phyloP scores from a whole-genome alignment of 2,329 filamentous ascomycete genomes.

The Coniochaeta pulveracea region DNA sequence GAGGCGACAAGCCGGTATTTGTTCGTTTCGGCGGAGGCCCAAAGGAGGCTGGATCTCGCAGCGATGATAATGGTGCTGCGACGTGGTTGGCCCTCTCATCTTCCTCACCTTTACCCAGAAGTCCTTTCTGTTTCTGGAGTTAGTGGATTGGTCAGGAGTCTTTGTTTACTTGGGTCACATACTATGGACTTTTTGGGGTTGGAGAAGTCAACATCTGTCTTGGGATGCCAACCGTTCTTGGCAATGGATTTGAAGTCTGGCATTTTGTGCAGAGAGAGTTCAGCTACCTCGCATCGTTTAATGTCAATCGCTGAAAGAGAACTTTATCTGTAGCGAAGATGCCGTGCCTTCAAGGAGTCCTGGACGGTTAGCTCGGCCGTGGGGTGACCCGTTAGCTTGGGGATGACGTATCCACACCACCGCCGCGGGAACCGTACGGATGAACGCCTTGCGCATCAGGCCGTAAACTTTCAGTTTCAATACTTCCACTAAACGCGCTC shows the following conservation, averaged over 20 bases:
- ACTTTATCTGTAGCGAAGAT: too few species aligned
- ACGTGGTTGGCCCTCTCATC: slow-evolving; percentile 22
- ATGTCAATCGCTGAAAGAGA: too few species aligned
- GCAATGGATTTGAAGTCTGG: slow-evolving; percentile 34
- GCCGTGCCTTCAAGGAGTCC: too few species aligned
- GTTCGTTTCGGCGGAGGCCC: slow-evolving; percentile 66
- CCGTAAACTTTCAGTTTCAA: background rate
- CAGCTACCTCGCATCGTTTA: too few species aligned
- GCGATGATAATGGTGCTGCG: slow-evolving; percentile 51
- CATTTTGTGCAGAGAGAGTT: too few species aligned
- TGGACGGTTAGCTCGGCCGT: too few species aligned
- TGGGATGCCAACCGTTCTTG: slow-evolving; percentile 42
- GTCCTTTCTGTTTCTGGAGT: slow-evolving; percentile 25
- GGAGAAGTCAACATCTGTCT: slow-evolving; percentile 29
- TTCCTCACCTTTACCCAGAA: slow-evolving; percentile 28
- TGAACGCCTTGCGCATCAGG: slow-evolving; percentile 1
- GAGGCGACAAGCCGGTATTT: slow-evolving; percentile 8
- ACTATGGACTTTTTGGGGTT: slow-evolving; percentile 24
- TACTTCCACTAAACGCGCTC: slow-evolving; percentile 1
- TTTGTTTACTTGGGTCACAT: background rate
- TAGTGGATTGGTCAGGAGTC: slow-evolving; percentile 2
- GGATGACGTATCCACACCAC: slow-evolving; percentile 5
- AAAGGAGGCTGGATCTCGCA: slow-evolving; percentile 69
- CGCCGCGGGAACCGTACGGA: too few species aligned
- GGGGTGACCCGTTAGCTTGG: too few species aligned